Percentiles rank a stretch among this genome's conserved stretches.
These are phyloP conservation scores for Brassica cretica DNA, from an alignment of 345 rosid species.

Conservation along the genomic window DNA sequence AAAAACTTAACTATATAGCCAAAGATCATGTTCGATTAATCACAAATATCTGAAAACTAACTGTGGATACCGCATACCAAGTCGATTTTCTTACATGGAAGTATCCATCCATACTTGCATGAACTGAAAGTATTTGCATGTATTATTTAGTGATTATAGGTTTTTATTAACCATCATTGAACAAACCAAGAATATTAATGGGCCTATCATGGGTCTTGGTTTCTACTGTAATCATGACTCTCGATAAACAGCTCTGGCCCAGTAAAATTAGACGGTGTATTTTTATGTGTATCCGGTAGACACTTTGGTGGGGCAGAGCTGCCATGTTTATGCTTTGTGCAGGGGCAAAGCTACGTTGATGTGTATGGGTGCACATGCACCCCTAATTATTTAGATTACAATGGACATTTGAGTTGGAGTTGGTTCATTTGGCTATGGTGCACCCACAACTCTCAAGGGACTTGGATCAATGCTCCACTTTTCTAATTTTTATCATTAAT, in stretches of 20 bases:
- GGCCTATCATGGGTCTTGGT: neutral
- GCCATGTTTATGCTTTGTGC: constrained; percentile 23
- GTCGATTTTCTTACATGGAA: neutral
- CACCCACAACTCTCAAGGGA: no score
- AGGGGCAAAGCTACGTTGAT: no score
- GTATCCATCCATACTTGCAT: neutral
- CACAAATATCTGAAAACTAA: neutral
- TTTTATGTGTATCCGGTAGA: neutral
- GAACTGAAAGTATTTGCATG: neutral
- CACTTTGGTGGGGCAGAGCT: constrained; percentile 16
- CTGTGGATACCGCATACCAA: neutral
- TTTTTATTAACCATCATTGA: neutral
- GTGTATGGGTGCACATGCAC: no score
- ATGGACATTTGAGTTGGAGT: no score
- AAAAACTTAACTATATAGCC: neutral
- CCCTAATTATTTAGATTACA: no score
- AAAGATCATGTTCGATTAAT: neutral
- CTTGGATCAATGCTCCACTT: no score
- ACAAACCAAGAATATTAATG: neutral
- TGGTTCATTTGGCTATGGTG: no score
- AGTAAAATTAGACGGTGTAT: neutral
- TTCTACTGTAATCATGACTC: neutral
- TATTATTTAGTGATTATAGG: neutral
- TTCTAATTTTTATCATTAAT: no score
- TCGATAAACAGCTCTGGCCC: neutral